Conservation (phyloP, 2,329 filamentous ascomycete species). For the Aspergillus tamarii region DNA sequence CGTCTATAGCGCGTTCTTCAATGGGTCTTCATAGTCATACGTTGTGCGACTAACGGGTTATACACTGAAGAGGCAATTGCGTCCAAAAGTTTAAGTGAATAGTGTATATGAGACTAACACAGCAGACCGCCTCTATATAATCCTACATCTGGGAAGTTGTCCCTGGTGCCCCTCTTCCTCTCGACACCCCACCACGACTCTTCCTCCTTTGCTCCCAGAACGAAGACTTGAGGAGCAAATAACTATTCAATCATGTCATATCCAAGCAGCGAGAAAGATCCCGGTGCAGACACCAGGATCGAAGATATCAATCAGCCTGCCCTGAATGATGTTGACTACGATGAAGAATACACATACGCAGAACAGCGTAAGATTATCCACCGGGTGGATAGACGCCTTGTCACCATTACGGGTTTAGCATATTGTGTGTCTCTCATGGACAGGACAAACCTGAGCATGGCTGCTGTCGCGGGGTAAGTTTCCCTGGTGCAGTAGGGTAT, state of each 20-base stretch:
- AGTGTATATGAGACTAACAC: not conserved
- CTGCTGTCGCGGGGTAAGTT: slow-evolving; percentile 68
- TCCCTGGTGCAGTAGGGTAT: slow-evolving; percentile 51
- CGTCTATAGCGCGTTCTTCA: not conserved
- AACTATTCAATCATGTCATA: not conserved
- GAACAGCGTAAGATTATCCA: slow-evolving; percentile 72
- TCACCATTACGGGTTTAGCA: slow-evolving; percentile 64
- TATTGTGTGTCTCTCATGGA: slow-evolving; percentile 81
- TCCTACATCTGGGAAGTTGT: not conserved
- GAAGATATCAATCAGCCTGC: slow-evolving; percentile 21
- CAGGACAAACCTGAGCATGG: slow-evolving; percentile 70
- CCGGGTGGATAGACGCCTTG: slow-evolving; percentile 68
- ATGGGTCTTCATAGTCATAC: not conserved
- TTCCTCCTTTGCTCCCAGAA: not conserved
- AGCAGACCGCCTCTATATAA: not conserved
- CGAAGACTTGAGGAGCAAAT: not conserved
- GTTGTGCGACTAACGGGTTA: not conserved
- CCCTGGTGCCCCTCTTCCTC: not conserved
- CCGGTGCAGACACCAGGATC: slow-evolving; percentile 6
- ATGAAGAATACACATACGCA: slow-evolving; percentile 53
- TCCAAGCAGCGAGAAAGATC: not conserved
- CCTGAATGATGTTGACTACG: slow-evolving; percentile 21
- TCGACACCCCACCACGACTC: not conserved
- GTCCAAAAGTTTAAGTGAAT: not conserved
- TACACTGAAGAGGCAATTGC: not conserved